Percentiles rank a stretch among this genome's conserved stretches.
These are phyloP conservation scores for Candida schatavii DNA, from an alignment of 805 yeast genomes.

Conservation along the genomic window DNA sequence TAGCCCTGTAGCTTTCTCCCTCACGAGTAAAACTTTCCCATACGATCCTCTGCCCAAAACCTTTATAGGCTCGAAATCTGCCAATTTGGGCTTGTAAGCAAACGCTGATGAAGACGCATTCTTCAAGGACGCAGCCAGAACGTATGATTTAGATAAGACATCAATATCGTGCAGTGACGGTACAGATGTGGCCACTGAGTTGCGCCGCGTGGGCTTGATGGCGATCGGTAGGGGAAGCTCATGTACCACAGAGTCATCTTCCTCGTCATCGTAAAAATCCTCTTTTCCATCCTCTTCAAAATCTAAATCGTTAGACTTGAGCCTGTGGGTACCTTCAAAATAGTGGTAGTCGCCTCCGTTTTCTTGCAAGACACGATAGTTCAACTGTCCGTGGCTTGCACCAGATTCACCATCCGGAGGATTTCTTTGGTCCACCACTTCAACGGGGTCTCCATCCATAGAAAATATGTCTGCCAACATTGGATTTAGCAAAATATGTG, in stretches of 20 bases:
- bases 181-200: constrained; percentile 23
- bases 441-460: constrained; percentile 32
- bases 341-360: constrained; percentile 10
- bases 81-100: constrained; percentile 24
- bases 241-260: constrained; percentile 11
- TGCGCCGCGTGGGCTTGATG: constrained; percentile 15
- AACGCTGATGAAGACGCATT: constrained; percentile 7
- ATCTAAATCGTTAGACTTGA: no score
- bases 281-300: not conserved
- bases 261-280: constrained; percentile 1
- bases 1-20: constrained; percentile 35
- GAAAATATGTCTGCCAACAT: constrained; percentile 35
- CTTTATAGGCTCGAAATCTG: constrained; percentile 41
- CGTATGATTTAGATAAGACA: constrained; percentile 20
- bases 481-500: no score
- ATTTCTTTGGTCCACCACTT: constrained; percentile 8
- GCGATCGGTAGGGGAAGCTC: constrained; percentile 20
- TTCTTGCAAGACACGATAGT: constrained; percentile 22
- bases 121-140: constrained; percentile 20
- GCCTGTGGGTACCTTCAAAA: no score
- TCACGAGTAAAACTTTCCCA: constrained; percentile 42
- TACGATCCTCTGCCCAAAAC: constrained; percentile 44
- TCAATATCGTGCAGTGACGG: constrained; percentile 35
- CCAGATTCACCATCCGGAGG: constrained; percentile 1
- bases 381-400: no score